These are phyloP conservation scores for Aspergillus ruber DNA, from an alignment of 2,329 filamentous ascomycete genomes.

Conservation along the genomic window DNA sequence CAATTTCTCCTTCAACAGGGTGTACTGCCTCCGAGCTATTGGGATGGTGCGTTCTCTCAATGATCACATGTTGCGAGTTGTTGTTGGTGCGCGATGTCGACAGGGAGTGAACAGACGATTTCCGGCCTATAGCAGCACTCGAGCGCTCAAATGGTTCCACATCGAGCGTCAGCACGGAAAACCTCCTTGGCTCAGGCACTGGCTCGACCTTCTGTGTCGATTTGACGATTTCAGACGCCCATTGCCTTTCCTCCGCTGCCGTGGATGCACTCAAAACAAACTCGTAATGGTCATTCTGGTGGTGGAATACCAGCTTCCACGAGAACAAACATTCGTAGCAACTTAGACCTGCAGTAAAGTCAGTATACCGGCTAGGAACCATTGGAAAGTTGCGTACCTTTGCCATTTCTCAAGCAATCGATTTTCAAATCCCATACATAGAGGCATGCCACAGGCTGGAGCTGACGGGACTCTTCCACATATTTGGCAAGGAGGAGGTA, in stretches of 20 bases:
- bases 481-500: conserved; percentile 69
- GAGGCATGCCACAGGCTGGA: conserved; percentile 70
- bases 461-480: conserved; percentile 58
- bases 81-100: conserved; percentile 65
- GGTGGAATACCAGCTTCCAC: conserved; percentile 86
- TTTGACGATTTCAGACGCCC: conserved; percentile 62
- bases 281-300: conserved; percentile 70
- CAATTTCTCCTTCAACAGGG: conserved; percentile 51
- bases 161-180: conserved; percentile 52
- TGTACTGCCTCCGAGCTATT: conserved; percentile 49
- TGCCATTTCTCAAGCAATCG: conserved; percentile 29
- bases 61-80: conserved; percentile 67
- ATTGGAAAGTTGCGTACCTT: conserved; percentile 18
- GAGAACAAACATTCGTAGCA: conserved; percentile 81
- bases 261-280: conserved; percentile 83
- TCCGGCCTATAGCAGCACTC: conserved; percentile 54
- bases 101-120: conserved; percentile 69
- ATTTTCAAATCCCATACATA: conserved; percentile 44
- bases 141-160: conserved; percentile 69
- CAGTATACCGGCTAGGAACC: conserved; percentile 11
- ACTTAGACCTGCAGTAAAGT: conserved; percentile 59
- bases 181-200: conserved; percentile 35
- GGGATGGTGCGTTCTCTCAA: conserved; percentile 73
- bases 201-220: conserved; percentile 46
- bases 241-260: conserved; percentile 68